These are phyloP conservation scores for Mycena citricolor DNA, from an alignment of 1,284 basidiomycete species.

Conservation along the genomic window DNA sequence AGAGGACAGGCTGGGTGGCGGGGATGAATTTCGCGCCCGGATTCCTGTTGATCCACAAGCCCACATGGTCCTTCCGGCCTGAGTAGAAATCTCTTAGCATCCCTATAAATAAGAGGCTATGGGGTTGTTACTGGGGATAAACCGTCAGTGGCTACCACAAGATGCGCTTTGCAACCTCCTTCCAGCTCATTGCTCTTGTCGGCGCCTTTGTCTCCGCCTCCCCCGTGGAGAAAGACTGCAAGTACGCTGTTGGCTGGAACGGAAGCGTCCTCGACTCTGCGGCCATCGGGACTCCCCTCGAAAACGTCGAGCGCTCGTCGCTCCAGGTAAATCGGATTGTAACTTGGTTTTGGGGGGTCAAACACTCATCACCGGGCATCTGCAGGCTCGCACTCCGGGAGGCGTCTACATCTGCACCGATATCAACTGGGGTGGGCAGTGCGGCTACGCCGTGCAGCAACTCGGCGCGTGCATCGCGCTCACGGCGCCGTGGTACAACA, in stretches of 20 bases:
- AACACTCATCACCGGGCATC: neutral
- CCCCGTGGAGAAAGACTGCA: conserved; percentile 1
- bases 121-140: too few species aligned
- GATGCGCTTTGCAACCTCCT: too few species aligned
- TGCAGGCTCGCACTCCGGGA: neutral
- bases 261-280: neutral
- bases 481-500: neutral
- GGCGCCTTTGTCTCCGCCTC: neutral
- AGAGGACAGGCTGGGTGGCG: too few species aligned
- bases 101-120: too few species aligned
- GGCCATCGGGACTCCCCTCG: conserved; percentile 1
- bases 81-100: too few species aligned
- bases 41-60: too few species aligned
- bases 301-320: neutral
- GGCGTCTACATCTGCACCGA: conserved; percentile 5
- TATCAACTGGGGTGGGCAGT: neutral
- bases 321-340: too few species aligned
- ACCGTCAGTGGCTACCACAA: too few species aligned
- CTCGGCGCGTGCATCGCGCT: conserved; percentile 2
- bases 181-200: too few species aligned
- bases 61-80: too few species aligned
- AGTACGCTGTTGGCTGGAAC: conserved; percentile 4
- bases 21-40: too few species aligned
- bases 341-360: too few species aligned
- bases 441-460: conserved; percentile 2